Base-by-base conservation (phyloP, 164 flowering plant genomes). In the Tetracentron sinense region DNA sequence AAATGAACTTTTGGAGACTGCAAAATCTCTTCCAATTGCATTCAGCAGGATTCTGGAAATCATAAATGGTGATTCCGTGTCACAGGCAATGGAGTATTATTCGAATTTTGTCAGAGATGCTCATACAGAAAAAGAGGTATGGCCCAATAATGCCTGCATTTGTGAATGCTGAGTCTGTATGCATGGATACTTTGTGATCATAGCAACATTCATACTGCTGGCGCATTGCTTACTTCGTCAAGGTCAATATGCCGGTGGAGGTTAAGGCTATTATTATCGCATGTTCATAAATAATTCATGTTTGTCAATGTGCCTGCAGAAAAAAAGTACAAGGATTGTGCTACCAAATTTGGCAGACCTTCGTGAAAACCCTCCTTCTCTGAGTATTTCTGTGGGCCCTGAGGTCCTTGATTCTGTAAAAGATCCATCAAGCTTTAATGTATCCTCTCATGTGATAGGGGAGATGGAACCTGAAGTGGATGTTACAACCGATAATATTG, bases 41-140 rank as follows among this genome's bases (percentile, higher is more conserved):
- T 91, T 94, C 75, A 66, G 80, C 62, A 71, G 26, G 71, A 75
- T 90, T 62, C 64, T 89, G 67, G 93, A 91, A 71, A 85, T 83
- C 29, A 57, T 94, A 54, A 85, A 77, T 70, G 70, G 88, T 64
- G 93, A 86, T 62, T 76, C 89, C 8, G 77, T 85, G 57, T 79
- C 84, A 23, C 73, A 52, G 63, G 96, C 96, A 17, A 81, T 86
- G 67, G 95, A 87, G 35, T 89, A 82, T 65, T 94, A 94, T 61
- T 77, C 88, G n/a, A 79, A 75, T 62, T 87, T 90, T 80, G 92
- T 89, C n/a, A 75, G 62, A 70, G 98, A 86, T 67, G 92, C 73
- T 72, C 98, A 94, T 72, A 77, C 84, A 22, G 95, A 89, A 27
- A 87, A 85, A 54, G 91, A 87, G 83, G 97, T 93, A 76, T 71